Evolutionary conservation across 75 land plant species (phyloP).

Genomic region (Ceratopteris richardii): DNA sequence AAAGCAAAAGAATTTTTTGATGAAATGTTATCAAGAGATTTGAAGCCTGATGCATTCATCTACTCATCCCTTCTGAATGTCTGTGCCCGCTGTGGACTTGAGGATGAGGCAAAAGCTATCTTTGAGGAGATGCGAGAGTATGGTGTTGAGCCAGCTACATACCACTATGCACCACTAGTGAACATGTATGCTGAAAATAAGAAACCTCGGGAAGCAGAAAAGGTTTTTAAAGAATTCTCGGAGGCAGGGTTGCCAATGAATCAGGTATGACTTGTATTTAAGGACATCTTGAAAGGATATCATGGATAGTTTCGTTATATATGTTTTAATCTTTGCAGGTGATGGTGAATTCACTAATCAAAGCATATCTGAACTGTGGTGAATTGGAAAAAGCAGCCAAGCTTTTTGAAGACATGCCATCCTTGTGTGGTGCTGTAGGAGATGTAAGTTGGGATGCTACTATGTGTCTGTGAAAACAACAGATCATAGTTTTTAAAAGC

Average conservation of each 20-base stretch:
- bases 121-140: not conserved
- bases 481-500: too few species aligned
- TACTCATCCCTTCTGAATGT: not conserved
- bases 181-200: slow-evolving; percentile 2
- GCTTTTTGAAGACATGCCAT: slow-evolving; percentile 1
- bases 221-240: not conserved
- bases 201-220: slow-evolving; percentile 2
- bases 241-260: not conserved
- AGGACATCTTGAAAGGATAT: not conserved
- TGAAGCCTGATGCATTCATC: slow-evolving; percentile 1
- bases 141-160: not conserved
- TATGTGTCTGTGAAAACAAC: too few species aligned
- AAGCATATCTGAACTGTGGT: not conserved
- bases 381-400: not conserved
- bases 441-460: slow-evolving; percentile 1
- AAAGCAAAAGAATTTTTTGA: not conserved
- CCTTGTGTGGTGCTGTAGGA: not conserved
- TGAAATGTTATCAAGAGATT: slow-evolving; percentile 1
- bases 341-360: not conserved
- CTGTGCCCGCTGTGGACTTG: not conserved
- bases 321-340: not conserved
- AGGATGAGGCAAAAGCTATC: not conserved
- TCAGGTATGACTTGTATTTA: not conserved
- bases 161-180: slow-evolving; percentile 2
- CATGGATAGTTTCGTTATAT: not conserved